Percentiles rank a stretch among this genome's conserved stretches.
phyloP scores from a whole-genome alignment of 2,329 filamentous ascomycete genomes.

The Fusarium oxysporum region DNA sequence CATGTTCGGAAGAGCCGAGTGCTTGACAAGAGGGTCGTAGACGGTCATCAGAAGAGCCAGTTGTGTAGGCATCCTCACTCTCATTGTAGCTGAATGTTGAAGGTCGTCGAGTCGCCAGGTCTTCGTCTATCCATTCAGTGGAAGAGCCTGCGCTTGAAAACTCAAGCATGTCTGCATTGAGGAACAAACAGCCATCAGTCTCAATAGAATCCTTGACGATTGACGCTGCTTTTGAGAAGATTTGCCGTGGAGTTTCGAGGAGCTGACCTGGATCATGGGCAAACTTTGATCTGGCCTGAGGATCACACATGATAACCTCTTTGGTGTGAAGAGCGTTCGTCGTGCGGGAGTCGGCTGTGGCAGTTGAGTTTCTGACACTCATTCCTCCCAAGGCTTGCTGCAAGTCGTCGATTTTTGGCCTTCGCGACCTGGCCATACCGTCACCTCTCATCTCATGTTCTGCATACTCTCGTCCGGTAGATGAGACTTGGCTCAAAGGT shows the following conservation, averaged over 20 bases:
- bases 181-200: slow-evolving; percentile 52
- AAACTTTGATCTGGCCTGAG: neutral
- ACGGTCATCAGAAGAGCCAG: slow-evolving; percentile 24
- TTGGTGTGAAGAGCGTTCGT: neutral
- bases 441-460: neutral
- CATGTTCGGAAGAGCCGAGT: slow-evolving; percentile 25
- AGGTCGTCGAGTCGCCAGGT: slow-evolving; percentile 11
- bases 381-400: neutral
- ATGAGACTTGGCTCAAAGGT: neutral
- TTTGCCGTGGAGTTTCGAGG: slow-evolving; percentile 10
- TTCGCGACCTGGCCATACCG: neutral
- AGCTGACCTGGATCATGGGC: neutral
- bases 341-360: neutral
- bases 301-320: neutral
- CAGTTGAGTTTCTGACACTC: neutral
- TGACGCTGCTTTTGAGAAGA: slow-evolving; percentile 59
- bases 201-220: slow-evolving; percentile 57
- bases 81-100: slow-evolving; percentile 18
- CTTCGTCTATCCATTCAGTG: slow-evolving; percentile 16
- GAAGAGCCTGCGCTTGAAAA: slow-evolving; percentile 21
- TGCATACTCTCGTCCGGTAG: neutral
- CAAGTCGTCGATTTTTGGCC: slow-evolving; percentile 20
- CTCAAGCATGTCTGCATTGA: slow-evolving; percentile 50
- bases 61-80: slow-evolving; percentile 21
- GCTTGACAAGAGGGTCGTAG: slow-evolving; percentile 13